phyloP scores from a whole-genome alignment of 306 rosid species.

The Alnus glutinosa region DNA sequence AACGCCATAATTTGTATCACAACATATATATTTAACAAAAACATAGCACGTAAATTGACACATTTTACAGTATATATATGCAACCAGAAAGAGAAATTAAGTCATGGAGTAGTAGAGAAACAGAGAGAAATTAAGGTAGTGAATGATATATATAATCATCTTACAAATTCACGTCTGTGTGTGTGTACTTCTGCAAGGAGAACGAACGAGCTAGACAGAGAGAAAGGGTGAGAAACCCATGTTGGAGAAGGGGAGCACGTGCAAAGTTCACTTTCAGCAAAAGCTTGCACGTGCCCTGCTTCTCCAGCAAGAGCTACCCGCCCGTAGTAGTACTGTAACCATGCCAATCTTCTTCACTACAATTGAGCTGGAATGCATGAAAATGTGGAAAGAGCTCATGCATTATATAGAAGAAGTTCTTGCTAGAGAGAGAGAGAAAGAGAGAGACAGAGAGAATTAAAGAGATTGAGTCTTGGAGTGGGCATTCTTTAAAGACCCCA shows the following conservation, averaged over 20 bases:
- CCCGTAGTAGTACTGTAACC: conserved; percentile 32
- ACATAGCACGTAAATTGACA: background rate
- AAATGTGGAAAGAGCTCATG: conserved; percentile 12
- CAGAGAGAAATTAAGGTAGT: background rate
- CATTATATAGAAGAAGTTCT: conserved; percentile 42
- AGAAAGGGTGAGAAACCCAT: conserved; percentile 54
- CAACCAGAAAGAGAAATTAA: background rate
- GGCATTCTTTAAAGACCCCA: conserved; percentile 54
- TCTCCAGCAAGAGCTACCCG: conserved; percentile 80
- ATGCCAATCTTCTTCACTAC: background rate
- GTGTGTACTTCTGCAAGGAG: background rate
- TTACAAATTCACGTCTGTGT: background rate
- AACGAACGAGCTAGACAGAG: background rate
- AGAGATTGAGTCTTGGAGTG: conserved; percentile 78
- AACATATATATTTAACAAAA: background rate
- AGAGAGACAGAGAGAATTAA: conserved; percentile 27
- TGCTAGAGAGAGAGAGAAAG: conserved; percentile 3
- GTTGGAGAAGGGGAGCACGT: conserved; percentile 99
- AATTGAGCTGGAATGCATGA: conserved; percentile 24
- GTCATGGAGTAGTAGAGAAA: background rate
- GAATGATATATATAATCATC: background rate
- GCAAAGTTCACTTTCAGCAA: conserved; percentile 40
- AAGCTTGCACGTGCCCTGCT: conserved; percentile 98
- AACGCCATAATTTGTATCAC: background rate
- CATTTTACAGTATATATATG: background rate